phyloP scores from a whole-genome alignment of 129 eudicot species.

The Centrapalus pauciflorus region DNA sequence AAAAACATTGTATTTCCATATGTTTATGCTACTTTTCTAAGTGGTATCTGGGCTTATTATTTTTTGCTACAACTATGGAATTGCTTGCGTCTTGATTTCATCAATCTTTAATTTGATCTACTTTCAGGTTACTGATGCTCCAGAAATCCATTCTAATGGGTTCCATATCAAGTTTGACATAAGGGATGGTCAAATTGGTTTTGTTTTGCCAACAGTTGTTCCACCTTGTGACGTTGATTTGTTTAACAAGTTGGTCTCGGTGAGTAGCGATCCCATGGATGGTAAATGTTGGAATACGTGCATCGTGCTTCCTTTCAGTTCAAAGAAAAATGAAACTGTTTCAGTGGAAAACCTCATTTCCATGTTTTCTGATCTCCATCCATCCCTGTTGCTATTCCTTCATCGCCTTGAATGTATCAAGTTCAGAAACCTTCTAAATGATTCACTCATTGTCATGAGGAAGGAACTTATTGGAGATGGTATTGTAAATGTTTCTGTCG shows the following conservation, averaged over 20 bases:
- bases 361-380: conserved; percentile 83
- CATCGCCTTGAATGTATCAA: conserved; percentile 74
- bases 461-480: conserved; percentile 58
- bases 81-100: background rate
- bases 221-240: conserved; percentile 56
- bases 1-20: no score
- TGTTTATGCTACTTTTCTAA: no score
- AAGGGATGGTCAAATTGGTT: conserved; percentile 74
- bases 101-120: background rate
- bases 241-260: conserved; percentile 38
- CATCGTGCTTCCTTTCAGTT: conserved; percentile 68
- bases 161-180: conserved; percentile 84
- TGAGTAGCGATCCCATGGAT: conserved; percentile 22
- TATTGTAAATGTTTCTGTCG: conserved; percentile 54
- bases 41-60: background rate
- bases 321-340: conserved; percentile 37
- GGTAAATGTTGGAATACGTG: conserved; percentile 59
- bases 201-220: conserved; percentile 69
- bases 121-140: conserved; percentile 77
- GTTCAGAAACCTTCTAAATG: conserved; percentile 43
- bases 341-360: conserved; percentile 44
- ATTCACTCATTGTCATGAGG: conserved; percentile 54
- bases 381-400: conserved; percentile 74
- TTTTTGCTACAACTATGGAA: background rate
- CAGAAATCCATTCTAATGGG: conserved; percentile 88